phyloP scores from a whole-genome alignment of 2,329 filamentous ascomycete species.

The Venturia carpophila region DNA sequence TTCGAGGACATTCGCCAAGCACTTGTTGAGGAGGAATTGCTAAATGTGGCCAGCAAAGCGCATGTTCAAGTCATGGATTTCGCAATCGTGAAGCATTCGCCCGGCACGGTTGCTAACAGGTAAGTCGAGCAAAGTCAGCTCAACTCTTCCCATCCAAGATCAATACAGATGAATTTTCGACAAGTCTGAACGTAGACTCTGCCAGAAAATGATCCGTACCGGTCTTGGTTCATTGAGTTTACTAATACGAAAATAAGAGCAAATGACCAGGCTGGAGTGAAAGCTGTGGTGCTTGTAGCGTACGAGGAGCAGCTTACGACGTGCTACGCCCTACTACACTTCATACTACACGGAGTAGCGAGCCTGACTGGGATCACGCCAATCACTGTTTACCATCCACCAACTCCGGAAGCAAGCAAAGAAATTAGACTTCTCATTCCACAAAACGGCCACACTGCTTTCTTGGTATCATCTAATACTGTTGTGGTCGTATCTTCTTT shows the following conservation, averaged over 20 bases:
- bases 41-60: slow-evolving; percentile 42
- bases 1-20: slow-evolving; percentile 56
- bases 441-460: slow-evolving; percentile 69
- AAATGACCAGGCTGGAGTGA: slow-evolving; percentile 3
- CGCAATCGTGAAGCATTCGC: slow-evolving; percentile 47
- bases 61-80: slow-evolving; percentile 75
- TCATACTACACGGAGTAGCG: slow-evolving; percentile 28
- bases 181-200: background rate
- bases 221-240: background rate
- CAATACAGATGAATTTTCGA: background rate
- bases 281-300: slow-evolving; percentile 1
- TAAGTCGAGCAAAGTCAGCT: background rate
- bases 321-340: slow-evolving; percentile 17
- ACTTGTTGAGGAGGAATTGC: slow-evolving; percentile 48
- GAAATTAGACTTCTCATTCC: slow-evolving; percentile 57
- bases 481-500: slow-evolving; percentile 66
- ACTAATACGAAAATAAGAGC: background rate
- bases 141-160: background rate
- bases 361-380: slow-evolving; percentile 52
- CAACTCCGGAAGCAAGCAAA: background rate
- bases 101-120: background rate
- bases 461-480: slow-evolving; percentile 70
- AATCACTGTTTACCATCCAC: slow-evolving; percentile 7
- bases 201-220: background rate
- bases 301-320: slow-evolving; percentile 4